Base-by-base conservation (phyloP, 495 filamentous ascomycete genomes). In the Penicillium nucicola region DNA sequence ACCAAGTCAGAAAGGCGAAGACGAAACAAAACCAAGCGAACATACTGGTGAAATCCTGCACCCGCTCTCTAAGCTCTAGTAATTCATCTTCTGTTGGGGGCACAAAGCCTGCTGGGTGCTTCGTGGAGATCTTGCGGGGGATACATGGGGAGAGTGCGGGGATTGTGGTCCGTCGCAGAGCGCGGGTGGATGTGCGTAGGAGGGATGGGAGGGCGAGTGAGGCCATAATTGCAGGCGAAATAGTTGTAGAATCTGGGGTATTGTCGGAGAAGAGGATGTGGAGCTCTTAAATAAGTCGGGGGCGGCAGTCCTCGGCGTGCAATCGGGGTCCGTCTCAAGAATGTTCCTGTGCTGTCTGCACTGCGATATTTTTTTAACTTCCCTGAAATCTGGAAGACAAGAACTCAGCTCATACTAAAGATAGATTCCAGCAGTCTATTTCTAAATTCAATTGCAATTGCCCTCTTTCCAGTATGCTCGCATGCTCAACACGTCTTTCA, bases 11-110 rank as follows among this genome's bases (percentile, higher is more conserved):
- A 32, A 32, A 2, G 13, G 17, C n/a, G 11, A 1, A 13, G 18
- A 7, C 1, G 13, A 10, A 42, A n/a, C n/a, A 10, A 19, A 13
- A 34, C 9, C 15, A 4, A 1, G 23, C 2, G 30, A 53, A 53
- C 66, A 42, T 59, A 76, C 91, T 79, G 17, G 88, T 85, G 61
- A 98, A 98, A 32, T 97, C 93, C 55, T 92, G 90, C 12, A 96
- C 92, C 13, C 89, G 77, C 59, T 97, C 92, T 45, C 92, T 83
- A 30, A 98, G 74, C 66, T 97, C 92, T 4, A 80, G 48, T 12
- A 98, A 79, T 38, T 97, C 95, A 34, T 84, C 79, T 10, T 77
- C 68, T 0, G 85, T 77, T 0, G 93, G 93, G 30, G 91, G 80
- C 6, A 71, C 76, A 68, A 98, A 98, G 58, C 84, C 86, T 23